These are phyloP conservation scores for Metschnikowia orientalis DNA, from an alignment of 805 yeast species.

Conservation along the genomic window DNA sequence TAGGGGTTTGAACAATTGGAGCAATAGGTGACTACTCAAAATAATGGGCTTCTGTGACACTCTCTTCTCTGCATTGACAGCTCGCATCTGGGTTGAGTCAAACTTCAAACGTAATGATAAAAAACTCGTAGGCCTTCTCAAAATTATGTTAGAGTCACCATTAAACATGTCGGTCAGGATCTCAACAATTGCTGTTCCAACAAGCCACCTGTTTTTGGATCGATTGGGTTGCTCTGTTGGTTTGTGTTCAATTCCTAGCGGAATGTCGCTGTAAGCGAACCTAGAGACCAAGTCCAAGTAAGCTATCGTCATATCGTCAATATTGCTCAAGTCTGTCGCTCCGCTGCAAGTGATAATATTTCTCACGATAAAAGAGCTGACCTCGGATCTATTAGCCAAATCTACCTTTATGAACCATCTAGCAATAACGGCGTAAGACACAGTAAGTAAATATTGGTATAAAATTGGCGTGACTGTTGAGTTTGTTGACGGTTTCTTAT, in stretches of 20 bases:
- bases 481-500: slow-evolving; percentile 50
- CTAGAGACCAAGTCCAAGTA: slow-evolving; percentile 64
- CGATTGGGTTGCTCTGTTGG: slow-evolving; percentile 4
- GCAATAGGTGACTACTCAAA: slow-evolving; percentile 41
- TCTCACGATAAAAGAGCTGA: slow-evolving; percentile 61
- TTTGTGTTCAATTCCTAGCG: slow-evolving; percentile 40
- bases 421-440: slow-evolving; percentile 66
- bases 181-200: slow-evolving; percentile 54
- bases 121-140: slow-evolving; percentile 58
- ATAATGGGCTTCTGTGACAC: slow-evolving; percentile 13
- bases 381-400: slow-evolving; percentile 50
- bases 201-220: slow-evolving; percentile 47
- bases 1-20: slow-evolving; percentile 48
- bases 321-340: slow-evolving; percentile 19
- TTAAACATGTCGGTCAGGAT: slow-evolving; percentile 48
- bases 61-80: slow-evolving; percentile 6
- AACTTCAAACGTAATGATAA: slow-evolving; percentile 36
- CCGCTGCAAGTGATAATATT: slow-evolving; percentile 41
- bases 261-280: slow-evolving; percentile 61
- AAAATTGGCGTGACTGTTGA: slow-evolving; percentile 46
- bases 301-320: slow-evolving; percentile 56
- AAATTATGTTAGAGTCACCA: slow-evolving; percentile 49
- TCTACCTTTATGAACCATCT: slow-evolving; percentile 68
- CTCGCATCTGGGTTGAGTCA: slow-evolving; percentile 2
- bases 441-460: slow-evolving; percentile 54